Evolutionary conservation across 1,139 yeast genomes (phyloP).

Genomic region (Kodamaea arcana): DNA sequence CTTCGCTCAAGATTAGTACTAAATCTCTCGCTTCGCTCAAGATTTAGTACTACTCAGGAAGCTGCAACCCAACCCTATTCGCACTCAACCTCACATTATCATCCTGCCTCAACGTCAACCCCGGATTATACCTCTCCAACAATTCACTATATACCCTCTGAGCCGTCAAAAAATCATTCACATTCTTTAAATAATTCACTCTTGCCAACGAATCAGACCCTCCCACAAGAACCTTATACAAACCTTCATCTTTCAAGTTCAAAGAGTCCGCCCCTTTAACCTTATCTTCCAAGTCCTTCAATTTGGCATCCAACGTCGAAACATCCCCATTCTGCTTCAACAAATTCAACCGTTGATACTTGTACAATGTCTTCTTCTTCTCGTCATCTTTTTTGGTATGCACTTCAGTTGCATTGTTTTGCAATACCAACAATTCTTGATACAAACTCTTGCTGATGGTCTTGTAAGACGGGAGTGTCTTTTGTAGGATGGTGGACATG

Average conservation of each 20-base stretch:
- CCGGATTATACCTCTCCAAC: conserved; percentile 83
- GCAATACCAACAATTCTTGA: conserved; percentile 44
- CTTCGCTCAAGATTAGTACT: no score
- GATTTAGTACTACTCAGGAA: conserved; percentile 10
- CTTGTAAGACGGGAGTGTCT: conserved; percentile 11
- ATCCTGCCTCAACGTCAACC: conserved; percentile 68
- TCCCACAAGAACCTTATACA: conserved; percentile 23
- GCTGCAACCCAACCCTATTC: conserved; percentile 67
- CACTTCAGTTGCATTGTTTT: conserved; percentile 37
- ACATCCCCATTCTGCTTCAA: conserved; percentile 38
- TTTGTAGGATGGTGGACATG: conserved; percentile 10
- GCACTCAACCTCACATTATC: conserved; percentile 82
- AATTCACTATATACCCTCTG: conserved; percentile 79
- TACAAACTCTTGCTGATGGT: conserved; percentile 23
- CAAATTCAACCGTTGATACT: conserved; percentile 52
- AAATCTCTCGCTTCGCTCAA: not conserved
- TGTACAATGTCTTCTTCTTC: conserved; percentile 48
- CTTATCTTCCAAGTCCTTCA: conserved; percentile 7
- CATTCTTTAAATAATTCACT: conserved; percentile 42
- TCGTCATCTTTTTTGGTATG: conserved; percentile 45
- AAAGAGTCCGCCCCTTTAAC: conserved; percentile 13
- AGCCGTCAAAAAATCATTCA: conserved; percentile 54
- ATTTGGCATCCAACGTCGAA: conserved; percentile 10
- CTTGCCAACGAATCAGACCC: conserved; percentile 16
- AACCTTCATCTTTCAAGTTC: conserved; percentile 15